Evolutionary conservation across 1,139 yeast species (phyloP), one percentile per base, ranked within the genome.

Genomic region (Saccharomycopsis crataegensis): DNA sequence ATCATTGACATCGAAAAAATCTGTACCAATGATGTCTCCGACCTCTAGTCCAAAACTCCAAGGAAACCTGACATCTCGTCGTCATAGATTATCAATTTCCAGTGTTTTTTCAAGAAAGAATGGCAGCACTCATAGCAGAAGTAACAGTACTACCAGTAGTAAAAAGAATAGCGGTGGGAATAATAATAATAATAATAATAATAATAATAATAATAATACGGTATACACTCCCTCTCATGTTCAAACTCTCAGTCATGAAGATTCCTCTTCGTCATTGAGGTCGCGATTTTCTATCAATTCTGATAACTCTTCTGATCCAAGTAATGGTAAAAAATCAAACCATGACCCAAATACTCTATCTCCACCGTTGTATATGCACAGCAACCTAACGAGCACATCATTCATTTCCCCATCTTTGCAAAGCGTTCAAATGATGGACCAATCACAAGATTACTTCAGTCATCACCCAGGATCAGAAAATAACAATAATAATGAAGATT

Each of bases 351-450:
- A 16, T 43, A n/a, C 12, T 22, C 28, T 22, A 22, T 12, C 14
- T 32, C 8, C 44, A 16, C 9, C 36, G 8, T 36, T 46, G 33
- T 53, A 46, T 14, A 17, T 22, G 3, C 54, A 46, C 43, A 46
- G 22, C 46, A 50, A 50, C 28, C 34, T 34, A 11, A 47, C 48
- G 2, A 51, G 50, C 11, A 37, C 52, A 8, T 52, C 60, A 8
- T 55, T 64, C 3, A 58, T 65, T 22, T 62, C 65, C 14, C 62
- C 69, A 8, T 32, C 52, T 11, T 44, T 43, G 43, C 43, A 49
- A n/a, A 38, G 31, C 16, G 8, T 37, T 16, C 8, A 40, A 8
- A 14, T 28, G 8, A 49, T 33, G 51, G 22, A 7, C 14, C 42
- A 43, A 32, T 33, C 44, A 12, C 50, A 48, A 31, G 50, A 48